Evolutionary conservation across 2,329 filamentous ascomycete species (phyloP).

Genomic region (Coleophoma cylindrospora): DNA sequence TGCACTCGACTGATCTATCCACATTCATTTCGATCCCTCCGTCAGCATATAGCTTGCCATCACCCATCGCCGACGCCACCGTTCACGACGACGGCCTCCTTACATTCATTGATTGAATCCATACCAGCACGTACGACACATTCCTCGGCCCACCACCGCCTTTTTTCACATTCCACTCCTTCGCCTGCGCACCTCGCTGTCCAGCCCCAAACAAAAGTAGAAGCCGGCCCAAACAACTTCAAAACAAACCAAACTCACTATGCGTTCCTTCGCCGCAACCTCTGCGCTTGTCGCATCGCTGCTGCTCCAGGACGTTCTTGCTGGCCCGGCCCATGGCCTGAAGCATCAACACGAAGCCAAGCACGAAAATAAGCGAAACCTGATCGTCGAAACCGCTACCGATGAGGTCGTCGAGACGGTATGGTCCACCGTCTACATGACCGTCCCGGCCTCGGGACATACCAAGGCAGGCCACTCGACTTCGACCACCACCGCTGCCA

Average conservation of each 20-base stretch:
- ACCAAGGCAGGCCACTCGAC: constrained; percentile 9
- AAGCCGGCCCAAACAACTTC: background rate
- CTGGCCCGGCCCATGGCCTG: constrained; percentile 9
- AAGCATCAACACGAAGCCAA: constrained; percentile 6
- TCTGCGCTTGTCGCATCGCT: constrained; percentile 23
- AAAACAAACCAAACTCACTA: constrained; percentile 7
- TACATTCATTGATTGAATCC: constrained; percentile 16
- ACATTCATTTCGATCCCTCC: constrained; percentile 1
- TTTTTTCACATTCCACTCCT: constrained; percentile 1
- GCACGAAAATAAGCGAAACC: constrained; percentile 5
- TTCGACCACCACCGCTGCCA: background rate
- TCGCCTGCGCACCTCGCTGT: background rate
- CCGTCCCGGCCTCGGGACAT: constrained; percentile 12
- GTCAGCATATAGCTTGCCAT: background rate
- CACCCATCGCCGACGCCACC: no score
- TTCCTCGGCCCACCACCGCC: background rate
- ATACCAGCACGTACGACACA: background rate
- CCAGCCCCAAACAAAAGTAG: background rate
- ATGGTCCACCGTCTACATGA: constrained; percentile 10
- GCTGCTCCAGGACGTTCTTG: constrained; percentile 22
- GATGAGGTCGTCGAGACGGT: constrained; percentile 11
- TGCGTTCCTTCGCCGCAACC: constrained; percentile 19
- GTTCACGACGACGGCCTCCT: background rate
- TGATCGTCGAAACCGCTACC: constrained; percentile 16
- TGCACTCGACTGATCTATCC: background rate